A percentile compares a stretch with the other conserved stretches of the same genome.
phyloP scores from a whole-genome alignment of 768 basidiomycete species.

The Suillus brevipes region DNA sequence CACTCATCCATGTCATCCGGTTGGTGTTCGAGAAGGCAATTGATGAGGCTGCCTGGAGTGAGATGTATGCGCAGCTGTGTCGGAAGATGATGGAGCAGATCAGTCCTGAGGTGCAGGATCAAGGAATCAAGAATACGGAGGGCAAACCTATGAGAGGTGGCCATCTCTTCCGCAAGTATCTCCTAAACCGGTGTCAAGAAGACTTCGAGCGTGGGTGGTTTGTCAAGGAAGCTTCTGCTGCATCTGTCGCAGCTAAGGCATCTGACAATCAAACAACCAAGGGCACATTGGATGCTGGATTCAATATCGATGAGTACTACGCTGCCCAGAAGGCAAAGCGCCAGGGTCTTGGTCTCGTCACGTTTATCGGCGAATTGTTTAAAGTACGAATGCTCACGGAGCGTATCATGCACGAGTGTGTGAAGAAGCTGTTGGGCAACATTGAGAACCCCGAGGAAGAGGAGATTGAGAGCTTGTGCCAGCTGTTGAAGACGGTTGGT shows the following conservation, averaged over 20 bases:
- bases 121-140: constrained; percentile 75
- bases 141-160: constrained; percentile 92
- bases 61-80: constrained; percentile 96
- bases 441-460: constrained; percentile 96
- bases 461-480: constrained; percentile 95
- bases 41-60: constrained; percentile 92
- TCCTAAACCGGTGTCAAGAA: constrained; percentile 94
- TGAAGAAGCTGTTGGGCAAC: constrained; percentile 92
- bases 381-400: constrained; percentile 98
- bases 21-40: constrained; percentile 97
- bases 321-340: constrained; percentile 96
- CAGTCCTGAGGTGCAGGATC: constrained; percentile 84
- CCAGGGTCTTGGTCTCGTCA: constrained; percentile 94
- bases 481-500: constrained; percentile 88
- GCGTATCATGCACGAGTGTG: constrained; percentile 98
- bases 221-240: constrained; percentile 81
- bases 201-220: constrained; percentile 98
- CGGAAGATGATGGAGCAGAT: constrained; percentile 95
- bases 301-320: constrained; percentile 96
- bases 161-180: constrained; percentile 93
- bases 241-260: constrained; percentile 83
- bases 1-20: constrained; percentile 92
- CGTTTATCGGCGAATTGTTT: constrained; percentile 98
- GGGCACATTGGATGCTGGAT: constrained; percentile 56
- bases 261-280: constrained; percentile 80